These are phyloP conservation scores for Mortierella sp. DNA, from an alignment of 371 early-diverging fungal genomes.

Conservation along the genomic window DNA sequence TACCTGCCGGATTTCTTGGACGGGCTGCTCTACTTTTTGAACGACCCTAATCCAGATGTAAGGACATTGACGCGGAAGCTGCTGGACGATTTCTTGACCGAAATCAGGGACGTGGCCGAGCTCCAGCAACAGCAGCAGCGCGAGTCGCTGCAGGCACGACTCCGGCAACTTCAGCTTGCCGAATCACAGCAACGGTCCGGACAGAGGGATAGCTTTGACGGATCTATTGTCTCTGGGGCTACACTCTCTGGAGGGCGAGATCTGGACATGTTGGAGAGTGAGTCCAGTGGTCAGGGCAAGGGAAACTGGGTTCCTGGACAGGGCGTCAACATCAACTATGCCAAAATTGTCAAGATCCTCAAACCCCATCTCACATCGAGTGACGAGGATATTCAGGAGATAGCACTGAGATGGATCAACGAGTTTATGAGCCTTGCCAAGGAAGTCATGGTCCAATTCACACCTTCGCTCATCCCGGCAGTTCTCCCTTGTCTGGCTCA, in stretches of 20 bases:
- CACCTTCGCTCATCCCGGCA: slow-evolving; percentile 81
- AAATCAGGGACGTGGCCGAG: slow-evolving; percentile 83
- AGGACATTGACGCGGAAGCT: slow-evolving; percentile 76
- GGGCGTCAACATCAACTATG: slow-evolving; percentile 83
- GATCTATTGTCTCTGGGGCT: neutral
- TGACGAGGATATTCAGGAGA: slow-evolving; percentile 91
- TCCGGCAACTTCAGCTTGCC: slow-evolving; percentile 44
- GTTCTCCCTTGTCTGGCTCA: slow-evolving; percentile 90
- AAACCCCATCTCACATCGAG: slow-evolving; percentile 80
- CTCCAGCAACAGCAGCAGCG: slow-evolving; percentile 67
- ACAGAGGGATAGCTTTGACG: slow-evolving; percentile 17
- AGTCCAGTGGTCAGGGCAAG: slow-evolving; percentile 63
- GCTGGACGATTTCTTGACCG: slow-evolving; percentile 82
- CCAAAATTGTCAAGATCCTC: slow-evolving; percentile 84
- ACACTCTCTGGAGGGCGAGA: neutral
- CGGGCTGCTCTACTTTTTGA: slow-evolving; percentile 86
- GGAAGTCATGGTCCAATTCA: slow-evolving; percentile 80
- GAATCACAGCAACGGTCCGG: slow-evolving; percentile 33
- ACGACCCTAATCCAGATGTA: slow-evolving; percentile 90
- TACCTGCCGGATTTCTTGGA: slow-evolving; percentile 92
- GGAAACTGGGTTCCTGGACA: slow-evolving; percentile 79
- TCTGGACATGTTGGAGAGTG: slow-evolving; percentile 39
- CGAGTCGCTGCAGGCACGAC: slow-evolving; percentile 46
- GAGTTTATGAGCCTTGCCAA: slow-evolving; percentile 86
- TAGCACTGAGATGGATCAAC: slow-evolving; percentile 89